Evolutionary conservation across 1,284 basidiomycete genomes (phyloP).

Genomic region (Austropuccinia psidii): DNA sequence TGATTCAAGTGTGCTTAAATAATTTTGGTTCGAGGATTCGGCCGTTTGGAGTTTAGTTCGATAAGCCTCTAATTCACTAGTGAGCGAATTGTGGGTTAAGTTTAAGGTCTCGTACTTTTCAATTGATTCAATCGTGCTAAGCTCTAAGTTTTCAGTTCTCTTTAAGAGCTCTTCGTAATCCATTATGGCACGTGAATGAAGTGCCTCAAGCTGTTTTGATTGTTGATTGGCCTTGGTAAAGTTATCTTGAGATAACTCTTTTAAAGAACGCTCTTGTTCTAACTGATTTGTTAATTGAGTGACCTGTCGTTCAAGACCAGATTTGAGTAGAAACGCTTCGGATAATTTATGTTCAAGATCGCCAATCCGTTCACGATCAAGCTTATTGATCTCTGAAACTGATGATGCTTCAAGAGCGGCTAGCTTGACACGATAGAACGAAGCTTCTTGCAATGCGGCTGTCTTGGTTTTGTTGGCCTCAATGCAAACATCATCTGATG

Average conservation of each 20-base stretch:
- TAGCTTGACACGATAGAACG: slow-evolving; percentile 90
- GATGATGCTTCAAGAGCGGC: slow-evolving; percentile 70
- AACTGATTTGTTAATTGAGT: slow-evolving; percentile 55
- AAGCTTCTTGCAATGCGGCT: slow-evolving; percentile 84
- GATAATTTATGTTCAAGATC: slow-evolving; percentile 73
- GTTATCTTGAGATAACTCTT: slow-evolving; percentile 69
- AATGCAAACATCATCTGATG: slow-evolving; percentile 66
- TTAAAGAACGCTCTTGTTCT: slow-evolving; percentile 47
- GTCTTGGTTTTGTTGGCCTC: slow-evolving; percentile 72
- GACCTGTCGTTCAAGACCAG: slow-evolving; percentile 65
- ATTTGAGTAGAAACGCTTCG: slow-evolving; percentile 64
- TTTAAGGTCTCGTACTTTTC: slow-evolving; percentile 67
- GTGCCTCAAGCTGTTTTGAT: slow-evolving; percentile 72
- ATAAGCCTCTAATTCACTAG: slow-evolving; percentile 65
- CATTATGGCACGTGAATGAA: slow-evolving; percentile 62
- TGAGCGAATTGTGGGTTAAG: slow-evolving; percentile 66
- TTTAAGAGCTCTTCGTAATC: slow-evolving; percentile 68
- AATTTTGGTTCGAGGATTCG: slow-evolving; percentile 63
- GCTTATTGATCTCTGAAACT: slow-evolving; percentile 53
- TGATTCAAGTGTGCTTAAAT: slow-evolving; percentile 76
- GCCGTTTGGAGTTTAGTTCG: slow-evolving; percentile 67
- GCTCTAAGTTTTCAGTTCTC: slow-evolving; percentile 59
- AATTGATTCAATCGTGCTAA: slow-evolving; percentile 65
- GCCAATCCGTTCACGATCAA: slow-evolving; percentile 70
- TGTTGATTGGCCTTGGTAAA: slow-evolving; percentile 70